These are phyloP conservation scores for Flammula alnicola DNA, from an alignment of 1,284 basidiomycete genomes.

Conservation along the genomic window DNA sequence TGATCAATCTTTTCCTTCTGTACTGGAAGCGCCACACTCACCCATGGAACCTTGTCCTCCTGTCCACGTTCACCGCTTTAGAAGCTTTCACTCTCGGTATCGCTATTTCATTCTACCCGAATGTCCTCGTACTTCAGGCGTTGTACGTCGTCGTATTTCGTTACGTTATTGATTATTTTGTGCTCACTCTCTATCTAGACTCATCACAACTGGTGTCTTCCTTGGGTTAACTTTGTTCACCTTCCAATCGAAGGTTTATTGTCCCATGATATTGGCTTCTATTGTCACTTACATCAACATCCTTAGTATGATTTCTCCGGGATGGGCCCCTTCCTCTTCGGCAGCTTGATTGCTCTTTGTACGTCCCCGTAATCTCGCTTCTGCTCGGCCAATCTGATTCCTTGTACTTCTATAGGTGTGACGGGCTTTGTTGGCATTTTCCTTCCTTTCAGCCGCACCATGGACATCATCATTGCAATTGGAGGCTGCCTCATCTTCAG, in stretches of 20 bases:
- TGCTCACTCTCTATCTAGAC: constrained; percentile 48
- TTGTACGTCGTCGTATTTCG: constrained; percentile 51
- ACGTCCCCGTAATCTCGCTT: constrained; percentile 27
- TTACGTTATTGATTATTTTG: constrained; percentile 9
- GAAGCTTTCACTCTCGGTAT: constrained; percentile 84
- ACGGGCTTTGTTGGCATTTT: constrained; percentile 80
- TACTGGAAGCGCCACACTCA: constrained; percentile 90
- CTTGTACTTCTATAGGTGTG: constrained; percentile 52
- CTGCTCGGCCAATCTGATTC: neutral
- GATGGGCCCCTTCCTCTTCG: constrained; percentile 85
- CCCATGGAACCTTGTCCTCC: constrained; percentile 80
- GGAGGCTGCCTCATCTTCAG: constrained; percentile 85
- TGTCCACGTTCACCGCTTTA: constrained; percentile 78
- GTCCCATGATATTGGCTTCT: neutral
- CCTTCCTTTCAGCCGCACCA: constrained; percentile 76
- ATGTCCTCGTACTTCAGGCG: constrained; percentile 82
- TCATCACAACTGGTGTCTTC: constrained; percentile 89
- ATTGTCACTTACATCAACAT: constrained; percentile 5
- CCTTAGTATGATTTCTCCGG: constrained; percentile 84
- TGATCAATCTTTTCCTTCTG: constrained; percentile 76
- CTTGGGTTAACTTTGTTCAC: constrained; percentile 87
- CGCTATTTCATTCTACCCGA: constrained; percentile 78
- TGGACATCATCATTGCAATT: constrained; percentile 80
- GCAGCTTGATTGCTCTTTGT: constrained; percentile 74
- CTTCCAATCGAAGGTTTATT: constrained; percentile 75